Evolutionary conservation across 1,284 basidiomycete genomes (phyloP), one percentile per base, ranked within the genome.

Genomic region (Chalciporus sp.): DNA sequence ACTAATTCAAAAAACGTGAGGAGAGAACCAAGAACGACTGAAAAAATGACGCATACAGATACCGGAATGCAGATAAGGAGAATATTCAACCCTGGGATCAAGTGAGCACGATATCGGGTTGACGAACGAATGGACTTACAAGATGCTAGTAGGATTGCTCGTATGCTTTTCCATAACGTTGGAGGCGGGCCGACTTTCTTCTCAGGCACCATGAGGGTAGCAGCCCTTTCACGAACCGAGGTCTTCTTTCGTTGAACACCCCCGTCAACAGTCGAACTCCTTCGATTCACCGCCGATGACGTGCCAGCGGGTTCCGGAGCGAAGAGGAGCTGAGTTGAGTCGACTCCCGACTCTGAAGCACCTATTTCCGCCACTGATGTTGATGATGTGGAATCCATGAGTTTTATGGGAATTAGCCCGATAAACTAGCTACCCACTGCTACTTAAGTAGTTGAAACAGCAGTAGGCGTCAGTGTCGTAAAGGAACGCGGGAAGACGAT

Each of bases 31-130:
- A 17, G 40, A 37, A 35, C 16, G 14, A 35, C 2, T 35, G n/a
- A 37, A 4, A 17, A 7, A 47, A 20, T 41, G 44, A 29, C 19
- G 31, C 2, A 7, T 19, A 71, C 85, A 42, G 88, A 85, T 51
- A 90, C 61, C 1, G 89, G 88, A 40, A 90, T 88, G 59, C 77
- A 89, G 7, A 86, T 52, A 0, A 89, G 74, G 5, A 90, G 70
- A 23, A 87, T 17, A 61, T 90, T 90, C 10, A 90, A 62, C 76
- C 80, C 87, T 90, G 60, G 2, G 60, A 46, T 3, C 1, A 16
- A 3, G 37, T 61, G 31, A 65, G 46, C 3, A 47, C 26, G n/a
- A 23, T 29, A 3, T 1, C 6, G n/a, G 14, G 11, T 8, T 16
- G 11, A 16, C 8, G 5, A 29, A 12, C 17, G 10, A 10, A 29